Evolutionary conservation across 495 filamentous ascomycete genomes (phyloP), one percentile per base, ranked within the genome.

Genomic region (Symbiotaphrina buchneri): DNA sequence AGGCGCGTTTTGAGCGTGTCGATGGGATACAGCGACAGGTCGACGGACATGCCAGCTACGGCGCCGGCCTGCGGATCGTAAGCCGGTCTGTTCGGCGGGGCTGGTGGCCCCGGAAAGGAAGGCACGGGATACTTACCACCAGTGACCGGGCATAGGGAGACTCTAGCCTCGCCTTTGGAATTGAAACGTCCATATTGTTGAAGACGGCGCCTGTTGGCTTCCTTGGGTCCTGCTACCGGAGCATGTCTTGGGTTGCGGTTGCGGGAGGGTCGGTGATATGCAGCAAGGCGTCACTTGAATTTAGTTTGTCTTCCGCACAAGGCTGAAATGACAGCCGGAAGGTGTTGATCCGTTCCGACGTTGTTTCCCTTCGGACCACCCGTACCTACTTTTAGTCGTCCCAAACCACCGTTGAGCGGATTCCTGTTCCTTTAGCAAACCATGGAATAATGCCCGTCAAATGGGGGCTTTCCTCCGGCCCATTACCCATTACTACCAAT

Each of bases 1-100:
- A 95, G 79, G 2, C 87, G 81, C 28, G 78, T 87, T 53, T 87
- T 90, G 41, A 87, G 69, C 0, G 83, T 90, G 62, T 87, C 81
- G 54, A 91, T 75, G 1, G 81, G 81, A 58, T 75, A 87, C 40
- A 91, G 75, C 21, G 78, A 78, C 46, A 84, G 72, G 58, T 91
- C 81, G 49, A 91, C 81, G 0, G 81, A 82, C 18, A 80, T 79
- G 41, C 81, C 81, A 34, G 81, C 81, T 31, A 87, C 54, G 38
- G 68, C 81, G 39, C 79, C 81, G 31, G 81, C 71, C 52, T 82
- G 48, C 51, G 52, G n/a, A 49, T 60, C 29, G 56, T 48, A 49
- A 61, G 40, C n/a, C 56, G 46, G 24, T 40, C 41, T 10, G 41
- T 30, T 19, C 41, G 28, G 20, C 41, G 18, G 38, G 34, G 1